A percentile compares a stretch with the other conserved stretches of the same genome.
phyloP scores from a whole-genome alignment of 768 basidiomycete genomes.

The Postia placenta region DNA sequence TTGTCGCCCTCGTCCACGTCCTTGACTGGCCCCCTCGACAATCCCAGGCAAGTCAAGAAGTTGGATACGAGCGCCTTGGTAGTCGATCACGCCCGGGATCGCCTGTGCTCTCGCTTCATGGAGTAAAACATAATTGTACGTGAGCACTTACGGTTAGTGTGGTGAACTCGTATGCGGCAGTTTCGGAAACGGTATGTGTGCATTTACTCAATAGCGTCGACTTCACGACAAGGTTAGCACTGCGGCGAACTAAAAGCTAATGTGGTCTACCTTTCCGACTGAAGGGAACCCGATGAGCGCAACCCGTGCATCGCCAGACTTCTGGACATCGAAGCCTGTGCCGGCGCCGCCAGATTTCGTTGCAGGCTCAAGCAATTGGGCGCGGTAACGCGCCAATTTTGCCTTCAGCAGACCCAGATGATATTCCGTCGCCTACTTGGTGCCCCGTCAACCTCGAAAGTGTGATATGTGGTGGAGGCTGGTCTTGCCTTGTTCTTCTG shows the following conservation, averaged over 20 bases:
- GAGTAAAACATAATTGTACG: conserved; percentile 2
- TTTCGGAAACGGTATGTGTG: conserved; percentile 84
- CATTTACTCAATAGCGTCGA: conserved; percentile 89
- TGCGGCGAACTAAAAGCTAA: not conserved
- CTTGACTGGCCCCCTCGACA: conserved; percentile 88
- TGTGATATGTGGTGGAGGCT: not conserved
- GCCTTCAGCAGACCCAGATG: conserved; percentile 92
- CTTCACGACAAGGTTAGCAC: conserved; percentile 28
- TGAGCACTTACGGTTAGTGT: conserved; percentile 65
- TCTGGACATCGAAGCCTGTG: conserved; percentile 85
- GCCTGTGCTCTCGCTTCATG: conserved; percentile 41
- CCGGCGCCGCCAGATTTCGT: conserved; percentile 78
- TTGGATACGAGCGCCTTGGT: conserved; percentile 91
- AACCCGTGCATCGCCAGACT: conserved; percentile 83
- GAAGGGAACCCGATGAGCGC: conserved; percentile 95
- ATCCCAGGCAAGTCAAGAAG: conserved; percentile 94
- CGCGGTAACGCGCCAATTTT: conserved; percentile 90
- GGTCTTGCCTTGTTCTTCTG: conserved; percentile 87
- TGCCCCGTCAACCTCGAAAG: not conserved
- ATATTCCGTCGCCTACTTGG: conserved; percentile 79
- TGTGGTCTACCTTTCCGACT: conserved; percentile 66
- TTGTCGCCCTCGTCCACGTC: conserved; percentile 90
- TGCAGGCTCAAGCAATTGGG: conserved; percentile 88
- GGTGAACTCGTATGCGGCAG: conserved; percentile 95
- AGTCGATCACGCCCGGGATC: conserved; percentile 95